phyloP scores from a whole-genome alignment of 306 rosid species.

The Leucaena leucocephala region DNA sequence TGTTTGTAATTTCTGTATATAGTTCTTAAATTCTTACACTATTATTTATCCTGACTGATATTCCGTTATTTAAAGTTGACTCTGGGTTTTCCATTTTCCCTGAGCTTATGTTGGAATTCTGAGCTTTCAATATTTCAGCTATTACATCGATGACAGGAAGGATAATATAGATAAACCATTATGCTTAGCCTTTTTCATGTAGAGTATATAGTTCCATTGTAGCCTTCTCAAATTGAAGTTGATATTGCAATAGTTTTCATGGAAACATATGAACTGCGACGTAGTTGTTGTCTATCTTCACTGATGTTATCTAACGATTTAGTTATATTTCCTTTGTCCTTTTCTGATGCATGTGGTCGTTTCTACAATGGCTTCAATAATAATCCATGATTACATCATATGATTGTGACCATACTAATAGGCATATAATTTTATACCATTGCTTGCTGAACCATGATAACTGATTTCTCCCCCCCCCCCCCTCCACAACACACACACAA shows the following conservation, averaged over 20 bases:
- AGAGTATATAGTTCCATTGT: no score
- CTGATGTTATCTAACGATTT: constrained; percentile 11
- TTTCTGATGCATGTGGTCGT: constrained; percentile 12
- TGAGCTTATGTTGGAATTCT: not conserved
- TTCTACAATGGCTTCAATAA: constrained; percentile 20
- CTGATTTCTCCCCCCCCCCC: not conserved
- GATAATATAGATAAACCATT: not conserved
- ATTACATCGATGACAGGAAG: constrained; percentile 9
- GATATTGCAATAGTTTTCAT: constrained; percentile 1
- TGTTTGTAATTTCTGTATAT: not conserved
- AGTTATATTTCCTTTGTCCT: constrained; percentile 9
- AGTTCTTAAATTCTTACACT: not conserved
- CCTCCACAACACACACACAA: no score
- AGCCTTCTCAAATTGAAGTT: constrained; percentile 16
- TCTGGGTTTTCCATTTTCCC: not conserved
- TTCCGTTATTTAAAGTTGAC: not conserved
- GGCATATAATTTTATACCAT: not conserved
- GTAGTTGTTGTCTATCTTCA: constrained; percentile 5
- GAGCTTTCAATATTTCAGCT: constrained; percentile 19
- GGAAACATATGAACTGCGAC: constrained; percentile 15
- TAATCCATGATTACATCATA: constrained; percentile 2
- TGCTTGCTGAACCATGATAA: constrained; percentile 2
- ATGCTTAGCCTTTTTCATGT: constrained; percentile 4
- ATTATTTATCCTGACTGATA: constrained; percentile 18
- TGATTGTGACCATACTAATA: not conserved